These are phyloP conservation scores for Lyophyllum atratum DNA, from an alignment of 768 basidiomycete genomes.

Conservation along the genomic window DNA sequence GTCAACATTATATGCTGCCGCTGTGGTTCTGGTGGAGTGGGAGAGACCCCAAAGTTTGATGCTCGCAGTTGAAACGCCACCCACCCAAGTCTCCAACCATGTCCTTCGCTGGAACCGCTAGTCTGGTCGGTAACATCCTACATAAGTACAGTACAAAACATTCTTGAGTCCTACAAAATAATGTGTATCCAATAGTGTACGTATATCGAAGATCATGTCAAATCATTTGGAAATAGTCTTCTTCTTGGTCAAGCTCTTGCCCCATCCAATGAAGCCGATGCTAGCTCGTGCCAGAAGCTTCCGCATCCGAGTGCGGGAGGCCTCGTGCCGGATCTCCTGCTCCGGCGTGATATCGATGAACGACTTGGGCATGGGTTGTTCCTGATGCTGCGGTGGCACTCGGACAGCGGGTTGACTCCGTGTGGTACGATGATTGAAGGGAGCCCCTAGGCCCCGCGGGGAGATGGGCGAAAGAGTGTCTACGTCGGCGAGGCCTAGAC, in stretches of 20 bases:
- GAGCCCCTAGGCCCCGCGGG: conserved; percentile 2
- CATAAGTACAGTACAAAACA: conserved; percentile 55
- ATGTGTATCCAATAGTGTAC: background rate
- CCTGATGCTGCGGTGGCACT: background rate
- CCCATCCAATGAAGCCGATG: conserved; percentile 17
- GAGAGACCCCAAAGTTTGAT: too few relatives aligned
- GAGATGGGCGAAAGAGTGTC: background rate
- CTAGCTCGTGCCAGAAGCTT: conserved; percentile 21
- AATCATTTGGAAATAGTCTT: conserved; percentile 6
- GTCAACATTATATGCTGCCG: background rate
- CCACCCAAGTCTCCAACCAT: too few relatives aligned
- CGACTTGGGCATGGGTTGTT: conserved; percentile 23
- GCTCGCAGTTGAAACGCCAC: too few relatives aligned
- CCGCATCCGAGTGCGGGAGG: conserved; percentile 9
- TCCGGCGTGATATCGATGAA: conserved; percentile 42
- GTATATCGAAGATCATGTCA: background rate
- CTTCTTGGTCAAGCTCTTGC: conserved; percentile 16
- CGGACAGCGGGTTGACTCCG: conserved; percentile 5
- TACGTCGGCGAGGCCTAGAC: background rate
- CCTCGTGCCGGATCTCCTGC: conserved; percentile 5
- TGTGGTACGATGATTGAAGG: conserved; percentile 14
- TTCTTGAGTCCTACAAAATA: conserved; percentile 35
- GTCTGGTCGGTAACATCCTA: conserved; percentile 44
- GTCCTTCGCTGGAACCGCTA: background rate
- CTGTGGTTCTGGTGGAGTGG: background rate